Evolutionary conservation across 495 filamentous ascomycete species (phyloP).

Genomic region (Hypomontagnella submonticulosa): DNA sequence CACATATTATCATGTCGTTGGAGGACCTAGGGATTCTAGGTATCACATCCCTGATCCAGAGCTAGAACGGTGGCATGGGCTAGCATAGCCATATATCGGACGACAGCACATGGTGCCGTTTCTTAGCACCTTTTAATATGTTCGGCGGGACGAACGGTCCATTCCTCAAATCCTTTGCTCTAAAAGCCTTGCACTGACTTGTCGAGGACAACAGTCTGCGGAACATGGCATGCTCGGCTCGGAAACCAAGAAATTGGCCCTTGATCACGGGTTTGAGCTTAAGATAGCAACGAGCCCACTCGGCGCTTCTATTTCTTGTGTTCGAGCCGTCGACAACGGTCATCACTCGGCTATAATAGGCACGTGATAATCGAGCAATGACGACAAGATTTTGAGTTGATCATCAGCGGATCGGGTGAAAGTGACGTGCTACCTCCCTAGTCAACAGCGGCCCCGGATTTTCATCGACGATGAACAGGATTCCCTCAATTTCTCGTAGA

Average conservation of each 20-base stretch:
- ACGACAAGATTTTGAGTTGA: constrained; percentile 13
- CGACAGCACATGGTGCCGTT: constrained; percentile 10
- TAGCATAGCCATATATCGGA: constrained; percentile 3
- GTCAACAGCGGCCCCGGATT: constrained; percentile 15
- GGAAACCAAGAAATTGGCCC: background rate
- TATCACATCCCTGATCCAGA: constrained; percentile 13
- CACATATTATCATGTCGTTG: constrained; percentile 23
- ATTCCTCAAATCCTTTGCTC: constrained; percentile 11
- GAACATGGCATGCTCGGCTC: constrained; percentile 1
- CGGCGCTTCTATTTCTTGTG: constrained; percentile 5
- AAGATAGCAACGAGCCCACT: background rate
- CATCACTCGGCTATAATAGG: background rate
- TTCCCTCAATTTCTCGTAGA: constrained; percentile 10
- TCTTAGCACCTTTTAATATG: background rate
- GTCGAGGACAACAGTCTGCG: background rate
- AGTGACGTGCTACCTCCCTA: constrained; percentile 19
- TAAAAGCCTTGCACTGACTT: constrained; percentile 12
- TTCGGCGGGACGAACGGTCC: background rate
- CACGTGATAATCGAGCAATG: constrained; percentile 16
- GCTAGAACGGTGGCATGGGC: constrained; percentile 8
- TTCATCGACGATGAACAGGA: constrained; percentile 23
- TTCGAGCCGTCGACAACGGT: constrained; percentile 8
- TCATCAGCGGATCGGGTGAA: constrained; percentile 19
- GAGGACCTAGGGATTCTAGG: constrained; percentile 3
- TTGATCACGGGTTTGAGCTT: background rate